phyloP scores from a whole-genome alignment of 164 flowering plant genomes.

The Magnolia sinica region DNA sequence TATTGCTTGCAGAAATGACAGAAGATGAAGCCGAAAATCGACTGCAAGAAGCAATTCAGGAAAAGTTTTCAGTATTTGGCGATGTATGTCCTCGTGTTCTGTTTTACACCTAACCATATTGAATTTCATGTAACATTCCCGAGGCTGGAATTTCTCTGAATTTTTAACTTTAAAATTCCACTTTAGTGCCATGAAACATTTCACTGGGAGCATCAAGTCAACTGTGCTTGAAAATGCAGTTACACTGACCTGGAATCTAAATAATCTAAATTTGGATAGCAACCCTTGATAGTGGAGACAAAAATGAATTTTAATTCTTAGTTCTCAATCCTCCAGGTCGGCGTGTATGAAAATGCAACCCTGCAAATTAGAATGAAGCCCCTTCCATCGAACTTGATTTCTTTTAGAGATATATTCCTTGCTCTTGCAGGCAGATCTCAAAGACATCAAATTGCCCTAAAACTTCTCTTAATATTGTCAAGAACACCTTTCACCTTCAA shows the following conservation, averaged over 20 bases:
- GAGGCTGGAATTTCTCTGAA: background rate
- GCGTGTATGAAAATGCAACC: no score
- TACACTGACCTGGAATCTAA: background rate
- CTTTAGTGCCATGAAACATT: background rate
- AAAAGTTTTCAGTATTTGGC: constrained; percentile 82
- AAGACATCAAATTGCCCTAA: no score
- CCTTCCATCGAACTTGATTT: no score
- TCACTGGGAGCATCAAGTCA: background rate
- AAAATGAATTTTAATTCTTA: background rate
- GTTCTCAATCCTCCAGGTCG: background rate
- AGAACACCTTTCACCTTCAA: no score
- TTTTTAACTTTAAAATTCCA: background rate
- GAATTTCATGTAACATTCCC: background rate
- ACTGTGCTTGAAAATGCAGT: background rate
- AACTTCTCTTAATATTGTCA: no score
- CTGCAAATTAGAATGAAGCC: no score
- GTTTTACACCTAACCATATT: background rate
- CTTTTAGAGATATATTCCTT: no score
- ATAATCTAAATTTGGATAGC: background rate
- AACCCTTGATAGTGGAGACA: background rate
- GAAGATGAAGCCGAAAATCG: constrained; percentile 95
- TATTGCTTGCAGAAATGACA: constrained; percentile 65
- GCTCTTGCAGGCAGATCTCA: no score
- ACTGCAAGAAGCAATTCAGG: constrained; percentile 93
- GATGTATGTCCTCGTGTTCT: constrained; percentile 54